These are phyloP conservation scores for Naegleria gruberi DNA, from an alignment of 208 protist genomes.

Conservation along the genomic window DNA sequence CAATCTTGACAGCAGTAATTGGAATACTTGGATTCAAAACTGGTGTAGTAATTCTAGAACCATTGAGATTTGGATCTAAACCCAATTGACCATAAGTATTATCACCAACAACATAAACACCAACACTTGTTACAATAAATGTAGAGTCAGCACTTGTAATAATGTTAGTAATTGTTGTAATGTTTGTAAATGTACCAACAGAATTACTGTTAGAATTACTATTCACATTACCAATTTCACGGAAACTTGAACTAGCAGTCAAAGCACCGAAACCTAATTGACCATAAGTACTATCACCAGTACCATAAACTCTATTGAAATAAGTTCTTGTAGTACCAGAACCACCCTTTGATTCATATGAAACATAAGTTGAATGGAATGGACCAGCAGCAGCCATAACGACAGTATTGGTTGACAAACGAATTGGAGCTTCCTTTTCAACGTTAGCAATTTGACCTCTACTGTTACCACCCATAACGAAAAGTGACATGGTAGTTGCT, in stretches of 20 bases:
- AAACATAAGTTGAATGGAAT: neutral
- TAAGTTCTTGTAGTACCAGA: neutral
- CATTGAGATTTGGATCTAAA: neutral
- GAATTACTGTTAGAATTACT: neutral
- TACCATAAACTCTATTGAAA: neutral
- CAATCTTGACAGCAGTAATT: neutral
- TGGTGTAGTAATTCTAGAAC: neutral
- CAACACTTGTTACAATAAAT: neutral
- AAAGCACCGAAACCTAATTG: neutral
- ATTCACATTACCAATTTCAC: neutral
- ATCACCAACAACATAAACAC: neutral
- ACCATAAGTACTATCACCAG: neutral
- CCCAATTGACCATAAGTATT: conserved; percentile 15
- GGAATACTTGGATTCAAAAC: neutral
- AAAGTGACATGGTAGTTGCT: neutral
- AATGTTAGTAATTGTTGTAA: neutral
- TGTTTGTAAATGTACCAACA: neutral
- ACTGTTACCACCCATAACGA: neutral
- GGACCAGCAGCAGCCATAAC: neutral
- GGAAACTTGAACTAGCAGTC: neutral
- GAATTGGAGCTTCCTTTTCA: neutral
- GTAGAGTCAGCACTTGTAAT: neutral
- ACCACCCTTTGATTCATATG: neutral
- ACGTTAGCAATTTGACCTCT: neutral
- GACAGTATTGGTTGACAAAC: neutral